Evolutionary conservation across 2,329 filamentous ascomycete species (phyloP).

Genomic region (Fonsecaea nubica): DNA sequence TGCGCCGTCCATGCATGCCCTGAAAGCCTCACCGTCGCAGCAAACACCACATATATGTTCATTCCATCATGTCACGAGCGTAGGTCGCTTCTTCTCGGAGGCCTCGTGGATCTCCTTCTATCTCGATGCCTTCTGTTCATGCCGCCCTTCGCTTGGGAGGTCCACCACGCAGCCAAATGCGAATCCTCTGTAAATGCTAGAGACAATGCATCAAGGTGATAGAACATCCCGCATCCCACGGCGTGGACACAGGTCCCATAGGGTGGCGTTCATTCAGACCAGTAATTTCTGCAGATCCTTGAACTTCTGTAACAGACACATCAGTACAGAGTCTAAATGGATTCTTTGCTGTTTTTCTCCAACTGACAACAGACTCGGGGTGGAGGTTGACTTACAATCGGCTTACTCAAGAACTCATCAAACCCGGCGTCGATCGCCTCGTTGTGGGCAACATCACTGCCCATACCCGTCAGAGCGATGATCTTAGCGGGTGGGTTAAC

Average conservation of each 20-base stretch:
- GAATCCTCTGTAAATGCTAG: not conserved
- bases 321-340: not conserved
- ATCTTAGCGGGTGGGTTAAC: conserved; percentile 47
- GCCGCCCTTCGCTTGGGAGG: not conserved
- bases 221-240: not conserved
- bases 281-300: conserved; percentile 32
- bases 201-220: not conserved
- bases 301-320: conserved; percentile 26
- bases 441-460: conserved; percentile 51
- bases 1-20: no score
- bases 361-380: not conserved
- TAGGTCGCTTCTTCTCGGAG: not conserved
- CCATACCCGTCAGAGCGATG: conserved; percentile 54
- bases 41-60: no score
- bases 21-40: no score
- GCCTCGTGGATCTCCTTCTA: not conserved
- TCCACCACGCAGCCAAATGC: not conserved
- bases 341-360: not conserved
- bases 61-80: no score
- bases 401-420: conserved; percentile 57
- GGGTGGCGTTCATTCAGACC: conserved; percentile 7
- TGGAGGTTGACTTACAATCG: conserved; percentile 42
- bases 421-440: conserved; percentile 53
- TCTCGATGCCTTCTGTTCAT: not conserved
- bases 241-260: not conserved